Evolutionary conservation across 495 filamentous ascomycete genomes (phyloP).

Genomic region (Schizothecium vesticola): DNA sequence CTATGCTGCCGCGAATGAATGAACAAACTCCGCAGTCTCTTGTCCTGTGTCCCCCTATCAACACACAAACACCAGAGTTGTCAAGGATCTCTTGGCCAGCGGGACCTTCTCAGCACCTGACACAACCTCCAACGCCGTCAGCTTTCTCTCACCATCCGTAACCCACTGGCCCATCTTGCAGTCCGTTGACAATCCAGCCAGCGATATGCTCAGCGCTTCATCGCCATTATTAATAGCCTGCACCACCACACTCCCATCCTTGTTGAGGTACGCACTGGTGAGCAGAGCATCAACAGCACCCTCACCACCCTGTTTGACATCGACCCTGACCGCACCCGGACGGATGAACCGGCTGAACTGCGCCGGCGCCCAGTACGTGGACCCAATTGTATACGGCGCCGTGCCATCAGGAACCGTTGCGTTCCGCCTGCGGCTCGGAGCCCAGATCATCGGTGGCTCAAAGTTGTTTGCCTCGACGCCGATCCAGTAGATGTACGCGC

Average conservation of each 20-base stretch:
- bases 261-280: constrained; percentile 13
- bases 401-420: neutral
- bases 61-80: neutral
- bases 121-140: neutral
- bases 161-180: constrained; percentile 4
- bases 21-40: neutral
- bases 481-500: constrained; percentile 50
- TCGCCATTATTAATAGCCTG: constrained; percentile 19
- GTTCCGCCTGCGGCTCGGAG: neutral
- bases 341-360: constrained; percentile 21
- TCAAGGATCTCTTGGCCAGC: constrained; percentile 5
- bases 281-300: neutral
- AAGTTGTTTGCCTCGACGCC: constrained; percentile 4
- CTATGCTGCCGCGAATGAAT: neutral
- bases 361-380: constrained; percentile 15
- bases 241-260: constrained; percentile 11
- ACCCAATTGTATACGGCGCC: constrained; percentile 2
- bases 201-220: neutral
- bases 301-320: neutral
- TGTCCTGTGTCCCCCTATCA: neutral
- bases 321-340: constrained; percentile 12
- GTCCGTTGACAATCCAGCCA: neutral
- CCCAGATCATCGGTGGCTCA: constrained; percentile 17
- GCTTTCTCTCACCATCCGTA: neutral
- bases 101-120: neutral